Conservation (phyloP, 2,329 filamentous ascomycete species). For the Pseudogymnoascus sp. region DNA sequence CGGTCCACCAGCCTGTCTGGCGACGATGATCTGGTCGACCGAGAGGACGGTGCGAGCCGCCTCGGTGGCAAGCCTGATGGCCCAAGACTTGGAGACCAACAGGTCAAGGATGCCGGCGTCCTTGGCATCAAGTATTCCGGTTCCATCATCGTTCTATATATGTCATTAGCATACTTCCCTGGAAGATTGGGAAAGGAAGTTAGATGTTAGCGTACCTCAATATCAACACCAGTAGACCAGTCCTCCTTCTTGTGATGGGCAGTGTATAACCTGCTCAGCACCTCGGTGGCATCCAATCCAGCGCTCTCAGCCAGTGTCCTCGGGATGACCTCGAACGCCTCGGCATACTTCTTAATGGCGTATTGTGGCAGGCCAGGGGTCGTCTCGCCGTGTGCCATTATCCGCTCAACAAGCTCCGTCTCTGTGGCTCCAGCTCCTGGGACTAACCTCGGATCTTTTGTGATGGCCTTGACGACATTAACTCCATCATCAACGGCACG, state of each 20-base stretch:
- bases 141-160: conserved; percentile 61
- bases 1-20: conserved; percentile 90
- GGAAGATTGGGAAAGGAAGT: background rate
- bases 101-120: conserved; percentile 88
- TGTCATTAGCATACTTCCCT: conserved; percentile 13
- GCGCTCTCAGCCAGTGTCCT: conserved; percentile 91
- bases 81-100: conserved; percentile 88
- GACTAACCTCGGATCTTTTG: conserved; percentile 81
- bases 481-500: conserved; percentile 96
- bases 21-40: conserved; percentile 98
- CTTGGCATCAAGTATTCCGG: conserved; percentile 76
- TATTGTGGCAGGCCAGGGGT: conserved; percentile 91
- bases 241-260: conserved; percentile 83
- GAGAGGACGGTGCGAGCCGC: conserved; percentile 88
- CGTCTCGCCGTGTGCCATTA: conserved; percentile 84
- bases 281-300: conserved; percentile 93
- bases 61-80: conserved; percentile 93
- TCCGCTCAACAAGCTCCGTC: conserved; percentile 84
- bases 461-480: conserved; percentile 97
- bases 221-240: conserved; percentile 89
- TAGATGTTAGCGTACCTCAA: conserved; percentile 52
- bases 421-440: conserved; percentile 93
- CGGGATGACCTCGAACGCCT: conserved; percentile 95
- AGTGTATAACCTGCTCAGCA: conserved; percentile 84
- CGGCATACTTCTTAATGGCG: conserved; percentile 93